Evolutionary conservation across 2,329 filamentous ascomycete species (phyloP).

Genomic region (Colletotrichum sansevieriae): DNA sequence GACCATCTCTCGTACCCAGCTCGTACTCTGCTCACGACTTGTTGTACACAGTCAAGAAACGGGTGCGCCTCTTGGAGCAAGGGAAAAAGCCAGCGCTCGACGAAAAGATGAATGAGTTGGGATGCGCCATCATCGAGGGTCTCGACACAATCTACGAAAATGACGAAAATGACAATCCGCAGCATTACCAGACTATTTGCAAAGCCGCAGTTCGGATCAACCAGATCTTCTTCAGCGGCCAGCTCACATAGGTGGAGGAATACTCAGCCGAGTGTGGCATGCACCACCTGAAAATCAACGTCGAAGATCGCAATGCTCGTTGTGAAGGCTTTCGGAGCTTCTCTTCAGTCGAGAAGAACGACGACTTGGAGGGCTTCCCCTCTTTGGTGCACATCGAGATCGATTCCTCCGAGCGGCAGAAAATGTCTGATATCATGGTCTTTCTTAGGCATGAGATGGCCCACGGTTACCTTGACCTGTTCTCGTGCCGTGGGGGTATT

Average conservation of each 20-base stretch:
- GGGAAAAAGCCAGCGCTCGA: too few relatives aligned
- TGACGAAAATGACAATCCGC: neutral
- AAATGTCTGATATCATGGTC: neutral
- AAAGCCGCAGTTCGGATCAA: slow-evolving; percentile 16
- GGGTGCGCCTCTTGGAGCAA: too few relatives aligned
- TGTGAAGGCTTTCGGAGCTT: neutral
- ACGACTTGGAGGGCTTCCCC: neutral
- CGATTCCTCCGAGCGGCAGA: neutral
- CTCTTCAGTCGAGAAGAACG: neutral
- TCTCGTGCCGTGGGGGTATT: neutral
- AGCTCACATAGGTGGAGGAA: slow-evolving; percentile 1
- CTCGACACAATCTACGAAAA: too few relatives aligned
- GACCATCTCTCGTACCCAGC: too few relatives aligned
- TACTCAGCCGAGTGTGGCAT: too few relatives aligned
- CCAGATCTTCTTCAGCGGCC: slow-evolving; percentile 21
- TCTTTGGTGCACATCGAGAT: slow-evolving; percentile 1
- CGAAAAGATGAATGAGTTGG: too few relatives aligned
- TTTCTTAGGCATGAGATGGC: neutral
- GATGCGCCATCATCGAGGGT: too few relatives aligned
- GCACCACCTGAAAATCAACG: neutral
- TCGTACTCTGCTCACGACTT: too few relatives aligned
- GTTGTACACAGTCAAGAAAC: too few relatives aligned
- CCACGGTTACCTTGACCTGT: neutral
- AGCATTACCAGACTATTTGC: slow-evolving; percentile 5
- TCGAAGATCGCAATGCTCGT: neutral